Conservation (phyloP, 192 early-diverging fungal genomes). For the Mortierella antarctica region DNA sequence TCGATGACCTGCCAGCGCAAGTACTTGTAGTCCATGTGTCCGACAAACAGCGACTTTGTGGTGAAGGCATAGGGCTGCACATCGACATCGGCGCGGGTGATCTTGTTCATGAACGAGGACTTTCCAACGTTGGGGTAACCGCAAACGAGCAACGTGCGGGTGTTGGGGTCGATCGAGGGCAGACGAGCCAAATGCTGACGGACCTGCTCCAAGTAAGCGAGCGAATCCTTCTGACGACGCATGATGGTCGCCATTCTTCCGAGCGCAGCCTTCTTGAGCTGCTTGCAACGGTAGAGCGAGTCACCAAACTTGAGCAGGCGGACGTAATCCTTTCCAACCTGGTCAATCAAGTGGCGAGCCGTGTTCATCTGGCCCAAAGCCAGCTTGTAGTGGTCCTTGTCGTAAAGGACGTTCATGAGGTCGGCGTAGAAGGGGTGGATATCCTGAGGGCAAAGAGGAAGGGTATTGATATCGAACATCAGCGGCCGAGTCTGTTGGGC, state of each 20-base stretch:
- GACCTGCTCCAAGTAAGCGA: constrained; percentile 98
- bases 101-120: constrained; percentile 98
- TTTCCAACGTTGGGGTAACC: constrained; percentile 99
- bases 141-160: constrained; percentile 97
- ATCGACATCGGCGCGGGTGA: constrained; percentile 98
- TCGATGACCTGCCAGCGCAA: constrained; percentile 99
- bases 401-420: constrained; percentile 99
- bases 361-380: constrained; percentile 99
- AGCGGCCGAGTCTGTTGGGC: neutral
- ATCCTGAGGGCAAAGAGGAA: constrained; percentile 64
- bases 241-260: constrained; percentile 99
- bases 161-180: constrained; percentile 99
- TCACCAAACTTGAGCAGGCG: constrained; percentile 99
- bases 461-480: neutral
- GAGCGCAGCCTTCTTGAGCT: constrained; percentile 97
- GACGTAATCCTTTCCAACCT: constrained; percentile 98
- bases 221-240: constrained; percentile 97
- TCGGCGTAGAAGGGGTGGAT: constrained; percentile 99
- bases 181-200: constrained; percentile 98
- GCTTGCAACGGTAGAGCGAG: constrained; percentile 99
- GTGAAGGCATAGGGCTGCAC: constrained; percentile 99
- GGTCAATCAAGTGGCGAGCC: constrained; percentile 95
- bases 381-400: constrained; percentile 99
- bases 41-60: constrained; percentile 99
- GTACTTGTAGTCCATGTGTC: constrained; percentile 99